Base-by-base conservation (phyloP, 2,329 filamentous ascomycete genomes). In the Xylariaceae sp. region DNA sequence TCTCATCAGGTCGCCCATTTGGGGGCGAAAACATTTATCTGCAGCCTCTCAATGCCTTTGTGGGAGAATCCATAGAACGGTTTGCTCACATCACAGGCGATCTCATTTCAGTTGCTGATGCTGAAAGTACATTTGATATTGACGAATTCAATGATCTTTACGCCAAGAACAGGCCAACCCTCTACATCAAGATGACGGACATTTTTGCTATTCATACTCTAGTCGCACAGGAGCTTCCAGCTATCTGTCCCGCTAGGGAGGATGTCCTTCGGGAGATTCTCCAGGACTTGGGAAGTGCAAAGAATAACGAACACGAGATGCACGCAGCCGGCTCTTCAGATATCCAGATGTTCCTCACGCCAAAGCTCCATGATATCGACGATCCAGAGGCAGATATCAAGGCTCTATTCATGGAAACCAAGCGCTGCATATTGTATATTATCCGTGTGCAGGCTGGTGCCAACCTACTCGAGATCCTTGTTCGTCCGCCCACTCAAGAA, bases 121-220 rank as follows among this genome's bases (percentile, higher is more conserved):
- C 91, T 0, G 95, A 99, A 74, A 83, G 86, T 50, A 95, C 95
- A 20, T 99, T 98, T 70, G 93, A 98, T 73, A 97, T 99, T 71
- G 95, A 99, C 71, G 95, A 98, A 72, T 99, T 95, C 83, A 98
- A 97, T 71, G 95, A 99, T 70, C 82, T 99, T 6, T 98, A 98
- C 71, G 90, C 93, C 54, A 93, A 96, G 73, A 95, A 92, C 62
- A 96, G 96, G 74, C 95, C 95, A 6, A 98, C 93, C 0, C 81
- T 99, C n/a, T 99, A 98, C 78, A 96, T 99, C 79, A 99, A 99
- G 77, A 93, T 99, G 85, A 85, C 90, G 16, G 95, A 99, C 72
- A 93, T 99, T 54, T 98, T 99, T 72, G 90, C 93, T 47, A 93
- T 99, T 56, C 96, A 99, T 75, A 91, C 89, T 61, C 82, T 98